These are phyloP conservation scores for Halophytophthora batemanensis DNA, from an alignment of 352 stramenopile species.

Conservation along the genomic window DNA sequence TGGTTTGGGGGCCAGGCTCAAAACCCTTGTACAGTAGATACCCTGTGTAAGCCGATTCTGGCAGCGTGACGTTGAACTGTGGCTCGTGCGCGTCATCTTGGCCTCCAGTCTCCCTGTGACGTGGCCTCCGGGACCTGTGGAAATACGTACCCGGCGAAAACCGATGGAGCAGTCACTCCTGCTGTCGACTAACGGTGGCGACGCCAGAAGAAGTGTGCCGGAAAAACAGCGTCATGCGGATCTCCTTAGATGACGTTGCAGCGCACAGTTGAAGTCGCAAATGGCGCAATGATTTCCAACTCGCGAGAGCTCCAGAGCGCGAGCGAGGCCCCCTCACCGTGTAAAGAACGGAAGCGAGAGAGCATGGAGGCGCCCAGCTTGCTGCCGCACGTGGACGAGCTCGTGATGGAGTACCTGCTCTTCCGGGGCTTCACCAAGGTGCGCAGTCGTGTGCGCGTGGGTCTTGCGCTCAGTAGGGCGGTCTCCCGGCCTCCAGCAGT, in stretches of 20 bases:
- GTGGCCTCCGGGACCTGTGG: not conserved
- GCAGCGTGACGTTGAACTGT: too few species aligned
- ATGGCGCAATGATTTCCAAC: not conserved
- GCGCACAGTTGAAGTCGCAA: too few species aligned
- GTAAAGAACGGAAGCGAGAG: conserved; percentile 8
- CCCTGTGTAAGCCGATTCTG: too few species aligned
- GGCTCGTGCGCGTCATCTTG: too few species aligned
- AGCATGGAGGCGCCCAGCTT: conserved; percentile 39
- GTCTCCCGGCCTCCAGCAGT: not conserved
- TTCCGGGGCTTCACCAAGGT: conserved; percentile 85
- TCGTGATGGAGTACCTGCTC: conserved; percentile 85
- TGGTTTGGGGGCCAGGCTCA: too few species aligned
- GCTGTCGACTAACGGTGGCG: not conserved
- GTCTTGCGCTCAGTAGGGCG: not conserved
- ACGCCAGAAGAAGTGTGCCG: not conserved
- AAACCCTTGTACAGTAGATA: too few species aligned
- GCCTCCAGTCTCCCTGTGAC: too few species aligned
- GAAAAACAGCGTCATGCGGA: too few species aligned
- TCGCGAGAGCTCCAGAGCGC: not conserved
- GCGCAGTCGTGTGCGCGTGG: not conserved
- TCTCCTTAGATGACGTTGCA: too few species aligned
- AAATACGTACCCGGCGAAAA: not conserved
- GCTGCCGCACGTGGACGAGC: conserved; percentile 77
- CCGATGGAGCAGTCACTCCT: not conserved
- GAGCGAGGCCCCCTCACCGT: not conserved